These are phyloP conservation scores for Stropharia rugosoannulata DNA, from an alignment of 768 basidiomycete species.

Conservation along the genomic window DNA sequence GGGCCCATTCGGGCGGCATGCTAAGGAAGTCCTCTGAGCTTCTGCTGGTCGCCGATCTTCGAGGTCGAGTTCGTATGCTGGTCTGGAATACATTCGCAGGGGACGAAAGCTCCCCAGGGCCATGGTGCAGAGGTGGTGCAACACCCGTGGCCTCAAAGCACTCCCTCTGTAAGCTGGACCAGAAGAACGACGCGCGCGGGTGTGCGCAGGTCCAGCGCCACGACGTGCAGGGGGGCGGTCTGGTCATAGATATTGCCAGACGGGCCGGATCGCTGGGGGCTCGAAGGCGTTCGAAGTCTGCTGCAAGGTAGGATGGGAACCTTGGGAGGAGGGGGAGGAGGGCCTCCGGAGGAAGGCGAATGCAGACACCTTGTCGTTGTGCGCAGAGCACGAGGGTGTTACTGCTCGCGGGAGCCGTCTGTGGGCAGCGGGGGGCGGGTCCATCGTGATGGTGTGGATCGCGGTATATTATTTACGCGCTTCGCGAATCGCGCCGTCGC, in stretches of 20 bases:
- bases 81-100: not conserved
- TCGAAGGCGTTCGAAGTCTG: not conserved
- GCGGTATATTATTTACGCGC: slow-evolving; percentile 38
- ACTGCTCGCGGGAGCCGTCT: slow-evolving; percentile 24
- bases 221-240: slow-evolving; percentile 45
- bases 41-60: too few relatives aligned
- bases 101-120: not conserved
- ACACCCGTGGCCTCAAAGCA: not conserved
- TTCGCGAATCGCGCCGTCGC: slow-evolving; percentile 40
- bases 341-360: slow-evolving; percentile 39
- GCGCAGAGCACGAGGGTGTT: slow-evolving; percentile 44
- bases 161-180: slow-evolving; percentile 34
- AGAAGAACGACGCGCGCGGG: slow-evolving; percentile 41
- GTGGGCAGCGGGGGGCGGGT: slow-evolving; percentile 2
- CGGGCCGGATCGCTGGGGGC: slow-evolving; percentile 12
- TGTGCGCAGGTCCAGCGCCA: slow-evolving; percentile 35
- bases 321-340: too few relatives aligned
- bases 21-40: too few relatives aligned
- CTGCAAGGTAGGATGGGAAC: not conserved
- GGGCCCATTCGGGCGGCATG: not conserved
- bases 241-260: slow-evolving; percentile 43
- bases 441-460: slow-evolving; percentile 25
- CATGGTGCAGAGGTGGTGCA: not conserved
- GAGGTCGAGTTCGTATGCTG: too few relatives aligned
- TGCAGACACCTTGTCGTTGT: slow-evolving; percentile 41